Conservation (phyloP, 257 asterid genomes). For the Linaria vulgaris region DNA sequence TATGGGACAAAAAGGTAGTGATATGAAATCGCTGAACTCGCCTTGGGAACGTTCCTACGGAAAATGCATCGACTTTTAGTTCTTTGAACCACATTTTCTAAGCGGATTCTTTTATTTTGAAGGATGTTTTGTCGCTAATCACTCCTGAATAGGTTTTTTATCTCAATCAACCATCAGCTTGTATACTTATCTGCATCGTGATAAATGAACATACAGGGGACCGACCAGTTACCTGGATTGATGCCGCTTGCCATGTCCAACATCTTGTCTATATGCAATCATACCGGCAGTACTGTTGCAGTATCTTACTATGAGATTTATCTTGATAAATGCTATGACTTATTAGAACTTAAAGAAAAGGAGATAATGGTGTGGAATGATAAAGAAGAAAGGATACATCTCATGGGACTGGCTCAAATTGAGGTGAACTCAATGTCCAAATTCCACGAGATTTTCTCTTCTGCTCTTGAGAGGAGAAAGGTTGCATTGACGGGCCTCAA, state of each 20-base stretch:
- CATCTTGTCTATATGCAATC: slow-evolving; percentile 48
- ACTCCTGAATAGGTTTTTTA: background rate
- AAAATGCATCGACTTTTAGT: no score
- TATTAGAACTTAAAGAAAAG: slow-evolving; percentile 64
- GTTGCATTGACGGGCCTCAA: slow-evolving; percentile 71
- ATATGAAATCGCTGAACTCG: no score
- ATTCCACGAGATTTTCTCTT: slow-evolving; percentile 57
- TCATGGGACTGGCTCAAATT: slow-evolving; percentile 71
- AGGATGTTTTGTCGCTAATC: no score
- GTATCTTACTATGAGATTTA: slow-evolving; percentile 88
- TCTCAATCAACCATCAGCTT: background rate
- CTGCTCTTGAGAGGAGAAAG: slow-evolving; percentile 73
- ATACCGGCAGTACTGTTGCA: slow-evolving; percentile 38
- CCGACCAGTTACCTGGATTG: slow-evolving; percentile 66
- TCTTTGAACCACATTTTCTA: no score
- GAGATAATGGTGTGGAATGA: slow-evolving; percentile 66
- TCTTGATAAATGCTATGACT: slow-evolving; percentile 80
- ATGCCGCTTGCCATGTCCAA: slow-evolving; percentile 65
- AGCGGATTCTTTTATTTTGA: no score
- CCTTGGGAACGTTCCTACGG: no score
- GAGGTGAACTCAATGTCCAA: slow-evolving; percentile 47
- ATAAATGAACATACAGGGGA: slow-evolving; percentile 60
- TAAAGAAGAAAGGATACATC: slow-evolving; percentile 70
- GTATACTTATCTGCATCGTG: slow-evolving; percentile 14
- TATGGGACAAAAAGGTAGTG: background rate